Conservation (phyloP, 2,329 filamentous ascomycete species). For the Alternaria consortialis region DNA sequence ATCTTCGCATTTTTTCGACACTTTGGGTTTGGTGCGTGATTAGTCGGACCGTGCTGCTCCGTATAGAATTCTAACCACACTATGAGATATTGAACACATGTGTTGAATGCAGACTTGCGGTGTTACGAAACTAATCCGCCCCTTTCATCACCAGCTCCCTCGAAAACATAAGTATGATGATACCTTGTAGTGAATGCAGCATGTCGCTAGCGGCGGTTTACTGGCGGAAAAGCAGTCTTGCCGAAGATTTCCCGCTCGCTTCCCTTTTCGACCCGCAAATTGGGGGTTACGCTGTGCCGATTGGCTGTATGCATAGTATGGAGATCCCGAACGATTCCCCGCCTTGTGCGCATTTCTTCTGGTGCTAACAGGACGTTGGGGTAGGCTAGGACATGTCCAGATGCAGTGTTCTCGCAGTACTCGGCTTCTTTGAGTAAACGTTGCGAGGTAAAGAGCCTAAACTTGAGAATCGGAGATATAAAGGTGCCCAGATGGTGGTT, state of each 20-base stretch:
- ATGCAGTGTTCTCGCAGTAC: conserved; percentile 21
- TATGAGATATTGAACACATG: background rate
- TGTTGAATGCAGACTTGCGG: background rate
- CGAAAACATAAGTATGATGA: background rate
- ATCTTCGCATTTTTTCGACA: conserved; percentile 15
- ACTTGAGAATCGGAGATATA: background rate
- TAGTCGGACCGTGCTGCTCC: background rate
- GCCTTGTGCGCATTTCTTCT: background rate
- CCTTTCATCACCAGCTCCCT: background rate
- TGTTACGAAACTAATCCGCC: background rate
- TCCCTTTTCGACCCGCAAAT: background rate
- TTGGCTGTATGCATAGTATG: background rate
- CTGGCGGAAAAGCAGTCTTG: background rate
- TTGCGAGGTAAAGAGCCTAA: background rate
- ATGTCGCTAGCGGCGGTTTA: conserved; percentile 1
- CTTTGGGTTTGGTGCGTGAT: conserved; percentile 1
- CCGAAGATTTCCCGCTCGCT: background rate
- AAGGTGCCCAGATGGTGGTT: background rate
- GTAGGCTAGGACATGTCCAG: conserved; percentile 1
- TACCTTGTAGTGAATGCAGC: background rate
- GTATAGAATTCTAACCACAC: background rate
- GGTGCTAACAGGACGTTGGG: background rate
- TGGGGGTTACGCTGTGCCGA: background rate
- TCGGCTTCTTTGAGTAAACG: conserved; percentile 17
- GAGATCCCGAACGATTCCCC: background rate